phyloP scores from a whole-genome alignment of 495 filamentous ascomycete genomes.

The Glarea lozoyensis region DNA sequence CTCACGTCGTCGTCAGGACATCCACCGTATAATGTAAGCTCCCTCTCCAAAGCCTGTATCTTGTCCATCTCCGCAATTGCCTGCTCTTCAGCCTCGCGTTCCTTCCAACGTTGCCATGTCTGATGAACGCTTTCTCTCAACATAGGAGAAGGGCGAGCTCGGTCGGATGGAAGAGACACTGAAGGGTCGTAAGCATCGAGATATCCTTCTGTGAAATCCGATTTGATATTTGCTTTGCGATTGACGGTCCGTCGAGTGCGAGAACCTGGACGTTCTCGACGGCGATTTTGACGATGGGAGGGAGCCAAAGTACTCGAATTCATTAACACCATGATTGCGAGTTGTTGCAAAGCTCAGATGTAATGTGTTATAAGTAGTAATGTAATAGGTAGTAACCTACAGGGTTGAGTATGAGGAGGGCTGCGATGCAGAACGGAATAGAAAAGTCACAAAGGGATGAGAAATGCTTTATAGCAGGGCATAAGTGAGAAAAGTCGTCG shows the following conservation, averaged over 20 bases:
- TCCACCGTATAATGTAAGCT: slow-evolving; percentile 17
- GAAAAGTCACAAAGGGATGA: slow-evolving; percentile 1
- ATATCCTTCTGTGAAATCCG: slow-evolving; percentile 13
- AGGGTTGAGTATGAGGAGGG: slow-evolving; percentile 11
- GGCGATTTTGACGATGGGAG: slow-evolving; percentile 19
- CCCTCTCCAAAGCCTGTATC: slow-evolving; percentile 13
- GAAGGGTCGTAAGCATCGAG: slow-evolving; percentile 11
- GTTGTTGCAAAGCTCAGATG: not conserved
- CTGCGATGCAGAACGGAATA: slow-evolving; percentile 13
- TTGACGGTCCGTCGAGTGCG: slow-evolving; percentile 17
- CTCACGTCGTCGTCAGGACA: slow-evolving; percentile 20
- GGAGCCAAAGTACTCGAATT: slow-evolving; percentile 13
- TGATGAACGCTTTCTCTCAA: slow-evolving; percentile 19
- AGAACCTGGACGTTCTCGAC: slow-evolving; percentile 21
- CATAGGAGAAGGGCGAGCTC: slow-evolving; percentile 17
- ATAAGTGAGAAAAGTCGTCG: not conserved
- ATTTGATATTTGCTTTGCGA: slow-evolving; percentile 11
- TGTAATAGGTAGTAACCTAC: too few relatives aligned
- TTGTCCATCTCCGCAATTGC: slow-evolving; percentile 16
- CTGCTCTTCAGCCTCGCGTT: slow-evolving; percentile 15
- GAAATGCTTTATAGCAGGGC: slow-evolving; percentile 8
- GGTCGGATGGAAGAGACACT: slow-evolving; percentile 17
- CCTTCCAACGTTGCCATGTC: slow-evolving; percentile 23
- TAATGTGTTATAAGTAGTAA: not conserved
- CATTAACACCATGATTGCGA: slow-evolving; percentile 6